Conservation (phyloP, 2,329 filamentous ascomycete species). For the Orbilia blumenaviensis region DNA sequence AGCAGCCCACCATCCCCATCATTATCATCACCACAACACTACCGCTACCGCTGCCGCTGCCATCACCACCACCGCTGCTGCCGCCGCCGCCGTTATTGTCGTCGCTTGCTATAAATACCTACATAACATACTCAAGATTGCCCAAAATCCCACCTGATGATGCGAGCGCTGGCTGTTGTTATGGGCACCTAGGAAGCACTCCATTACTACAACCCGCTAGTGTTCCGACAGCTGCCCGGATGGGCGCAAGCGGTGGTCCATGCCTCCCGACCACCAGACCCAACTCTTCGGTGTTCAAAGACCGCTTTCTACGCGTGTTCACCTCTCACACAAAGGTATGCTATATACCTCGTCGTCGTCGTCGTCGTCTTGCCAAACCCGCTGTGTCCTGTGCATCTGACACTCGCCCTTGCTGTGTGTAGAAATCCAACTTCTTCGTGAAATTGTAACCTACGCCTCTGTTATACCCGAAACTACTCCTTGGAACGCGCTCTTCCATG, state of each 20-base stretch:
- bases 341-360: background rate
- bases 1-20: background rate
- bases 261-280: constrained; percentile 48
- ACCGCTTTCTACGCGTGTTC: constrained; percentile 48
- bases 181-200: constrained; percentile 51
- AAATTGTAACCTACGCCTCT: constrained; percentile 53
- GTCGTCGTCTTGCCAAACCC: background rate
- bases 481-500: constrained; percentile 53
- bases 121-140: no score
- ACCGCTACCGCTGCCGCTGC: background rate
- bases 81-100: no score
- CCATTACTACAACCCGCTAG: constrained; percentile 21
- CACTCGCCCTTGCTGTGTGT: background rate
- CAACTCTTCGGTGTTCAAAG: constrained; percentile 49
- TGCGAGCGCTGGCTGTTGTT: constrained; percentile 47
- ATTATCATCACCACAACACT: background rate
- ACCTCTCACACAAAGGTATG: constrained; percentile 44
- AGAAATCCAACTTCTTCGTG: constrained; percentile 52
- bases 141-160: constrained; percentile 15
- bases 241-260: constrained; percentile 41
- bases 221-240: constrained; percentile 14
- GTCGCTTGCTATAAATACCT: no score
- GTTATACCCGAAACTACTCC: constrained; percentile 53
- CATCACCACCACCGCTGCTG: background rate
- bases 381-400: background rate